Base-by-base conservation (phyloP, 129 eudicot species). In the Helianthus tuberosus region DNA sequence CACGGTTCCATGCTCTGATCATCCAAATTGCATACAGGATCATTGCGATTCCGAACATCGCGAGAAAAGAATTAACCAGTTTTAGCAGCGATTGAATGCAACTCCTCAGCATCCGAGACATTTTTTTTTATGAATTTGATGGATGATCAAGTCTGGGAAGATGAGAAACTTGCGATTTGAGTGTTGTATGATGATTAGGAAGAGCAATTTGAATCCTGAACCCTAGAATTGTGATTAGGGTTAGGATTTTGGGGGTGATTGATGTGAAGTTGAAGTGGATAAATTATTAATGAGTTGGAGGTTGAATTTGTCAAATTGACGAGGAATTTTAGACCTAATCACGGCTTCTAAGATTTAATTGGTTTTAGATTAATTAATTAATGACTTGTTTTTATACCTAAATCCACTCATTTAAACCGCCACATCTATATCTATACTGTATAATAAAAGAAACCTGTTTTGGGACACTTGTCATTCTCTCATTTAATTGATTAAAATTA, bases 21-120 rank as follows among this genome's bases (percentile, higher is more conserved):
- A 93, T 93, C 98, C 98, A 93, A 15, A 89, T 65, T 6, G 85
- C 77, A 64, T 93, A 93, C 4, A 93, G 29, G 17, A 89, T 83
- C 80, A 89, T 84, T 13, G 89, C 95, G 69, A 93, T 86, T 10
- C 98, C 98, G 29, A 74, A 82, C 92, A 93, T 86, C 3, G 86
- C 92, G 5, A 89, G 41, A 43, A 81, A 60, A 3, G 96, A 90
- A 86, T 93, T 93, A 8, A 89, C 83, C 80, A 89, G 25, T 69
- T 93, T 93, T 68, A 93, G 85, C 79, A 87, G 44, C 36, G 98
- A 84, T 35, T 87, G 98, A 4, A 82, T 39, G 84, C 89, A 93
- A 77, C 84, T 85, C 80, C 96, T 76, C 43, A 82, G 79, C 81
- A 93, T 69, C 60, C 87, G 76, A 64, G 72, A 80, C 96, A 90